Evolutionary conservation across 257 asterid species (phyloP).

Genomic region (Solanum sparsipilum): DNA sequence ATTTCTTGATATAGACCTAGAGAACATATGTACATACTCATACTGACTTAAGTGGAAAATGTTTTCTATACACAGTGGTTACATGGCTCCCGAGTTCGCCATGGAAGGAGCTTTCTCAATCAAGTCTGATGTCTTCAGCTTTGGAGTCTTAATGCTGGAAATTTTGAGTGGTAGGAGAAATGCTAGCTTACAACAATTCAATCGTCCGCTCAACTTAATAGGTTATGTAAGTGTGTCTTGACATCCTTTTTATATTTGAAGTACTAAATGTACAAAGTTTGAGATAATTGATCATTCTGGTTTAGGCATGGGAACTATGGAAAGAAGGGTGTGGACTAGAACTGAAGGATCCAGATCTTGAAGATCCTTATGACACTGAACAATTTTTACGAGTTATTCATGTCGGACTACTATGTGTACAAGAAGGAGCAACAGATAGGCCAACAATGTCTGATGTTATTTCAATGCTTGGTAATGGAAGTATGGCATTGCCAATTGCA

Average conservation of each 20-base stretch:
- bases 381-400: slow-evolving; percentile 33
- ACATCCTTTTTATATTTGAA: background rate
- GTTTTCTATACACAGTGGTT: slow-evolving; percentile 25
- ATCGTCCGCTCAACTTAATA: slow-evolving; percentile 41
- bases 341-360: slow-evolving; percentile 30
- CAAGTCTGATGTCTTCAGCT: slow-evolving; percentile 59
- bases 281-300: background rate
- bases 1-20: background rate
- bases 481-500: slow-evolving; percentile 16
- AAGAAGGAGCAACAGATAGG: slow-evolving; percentile 33
- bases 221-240: slow-evolving; percentile 37
- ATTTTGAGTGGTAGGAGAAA: slow-evolving; percentile 48
- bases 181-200: slow-evolving; percentile 23
- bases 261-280: background rate
- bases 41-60: background rate
- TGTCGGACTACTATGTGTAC: slow-evolving; percentile 44
- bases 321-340: slow-evolving; percentile 13
- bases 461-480: slow-evolving; percentile 35
- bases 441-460: slow-evolving; percentile 41
- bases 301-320: slow-evolving; percentile 51
- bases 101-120: slow-evolving; percentile 55
- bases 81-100: slow-evolving; percentile 68
- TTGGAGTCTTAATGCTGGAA: slow-evolving; percentile 44
- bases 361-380: slow-evolving; percentile 10
- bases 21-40: background rate